Percentiles rank a stretch among this genome's conserved stretches.
Conservation (phyloP, 805 yeast genomes). For the Lachancea nothofagi region DNA sequence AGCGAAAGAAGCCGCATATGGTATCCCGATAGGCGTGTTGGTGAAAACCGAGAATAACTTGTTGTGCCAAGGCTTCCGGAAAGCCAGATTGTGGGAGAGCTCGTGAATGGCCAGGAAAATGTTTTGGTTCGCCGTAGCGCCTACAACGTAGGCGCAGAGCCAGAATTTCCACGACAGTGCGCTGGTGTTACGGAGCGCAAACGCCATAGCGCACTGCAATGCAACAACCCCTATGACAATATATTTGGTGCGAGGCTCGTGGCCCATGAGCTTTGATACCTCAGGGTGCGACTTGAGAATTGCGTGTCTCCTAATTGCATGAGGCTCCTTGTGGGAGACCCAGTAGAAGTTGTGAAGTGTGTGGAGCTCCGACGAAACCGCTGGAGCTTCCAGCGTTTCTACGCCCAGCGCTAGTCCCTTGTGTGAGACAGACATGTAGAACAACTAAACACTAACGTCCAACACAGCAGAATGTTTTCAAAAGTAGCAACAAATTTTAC, state of each 20-base stretch:
- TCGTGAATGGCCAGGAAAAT: constrained; percentile 85
- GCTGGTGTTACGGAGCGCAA: constrained; percentile 49
- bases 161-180: constrained; percentile 52
- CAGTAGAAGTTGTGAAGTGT: constrained; percentile 66
- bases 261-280: constrained; percentile 74
- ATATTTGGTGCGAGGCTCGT: constrained; percentile 81
- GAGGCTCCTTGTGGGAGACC: constrained; percentile 82
- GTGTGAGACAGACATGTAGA: constrained; percentile 13
- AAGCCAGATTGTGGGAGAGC: constrained; percentile 76
- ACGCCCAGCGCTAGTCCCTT: constrained; percentile 11
- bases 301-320: constrained; percentile 62
- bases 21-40: constrained; percentile 84
- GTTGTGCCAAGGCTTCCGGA: constrained; percentile 72
- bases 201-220: constrained; percentile 64
- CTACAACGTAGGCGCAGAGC: constrained; percentile 65
- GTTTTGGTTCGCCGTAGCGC: constrained; percentile 84
- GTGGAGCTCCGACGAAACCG: constrained; percentile 27
- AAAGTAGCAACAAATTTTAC: no score
- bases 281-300: constrained; percentile 75
- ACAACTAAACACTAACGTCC: no score
- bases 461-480: no score
- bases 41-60: constrained; percentile 70
- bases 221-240: constrained; percentile 59
- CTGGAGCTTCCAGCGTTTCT: constrained; percentile 27
- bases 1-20: constrained; percentile 77